Base-by-base conservation (phyloP, 176 grass and related monocot species). In the Triticum urartu region DNA sequence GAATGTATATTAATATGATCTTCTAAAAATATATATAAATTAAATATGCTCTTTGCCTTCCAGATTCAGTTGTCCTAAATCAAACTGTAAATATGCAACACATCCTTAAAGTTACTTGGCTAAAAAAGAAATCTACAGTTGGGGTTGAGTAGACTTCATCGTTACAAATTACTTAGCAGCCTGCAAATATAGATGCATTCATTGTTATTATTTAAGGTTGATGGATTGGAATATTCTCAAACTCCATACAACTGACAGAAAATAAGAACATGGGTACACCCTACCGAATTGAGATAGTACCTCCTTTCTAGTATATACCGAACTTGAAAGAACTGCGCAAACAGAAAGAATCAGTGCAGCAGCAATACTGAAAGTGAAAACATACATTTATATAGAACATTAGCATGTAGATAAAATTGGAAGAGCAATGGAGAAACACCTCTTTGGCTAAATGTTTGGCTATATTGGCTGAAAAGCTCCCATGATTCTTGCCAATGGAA, bases 391-490 rank as follows among this genome's bases (percentile, higher is more conserved):
- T 14, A 69, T 35, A 82, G 40, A 54, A 32, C 47, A 84, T 50
- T 30, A 79, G 75, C 22, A 80, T 68, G 67, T 45, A 80, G 79
- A 84, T 75, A 80, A 15, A 50, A 67, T 8, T 32, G 68, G 48
- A 62, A 84, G 26, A 9, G 60, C 20, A 61, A 64, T n/a, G 9
- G n/a, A 70, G 35, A 81, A 78, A 86, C 80, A 98, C 94, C 97
- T 98, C 90, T 90, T 89, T 94, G 68, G 87, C 86, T 74, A 96
- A 87, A 87, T 94, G 82, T 83, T 93, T 94, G 78, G 92, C 91
- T 85, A 96, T 86, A 73, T 88, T 94, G 74, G 84, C 79, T 68
- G 92, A 92, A 88, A 92, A 96, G 14, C 45, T 91, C 56, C 61
- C 83, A 85, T 95, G 94, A 73, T 88, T 94, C 82, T 94, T 92